phyloP scores from a whole-genome alignment of 1,284 basidiomycete species.

The Cryptococcus sp. region DNA sequence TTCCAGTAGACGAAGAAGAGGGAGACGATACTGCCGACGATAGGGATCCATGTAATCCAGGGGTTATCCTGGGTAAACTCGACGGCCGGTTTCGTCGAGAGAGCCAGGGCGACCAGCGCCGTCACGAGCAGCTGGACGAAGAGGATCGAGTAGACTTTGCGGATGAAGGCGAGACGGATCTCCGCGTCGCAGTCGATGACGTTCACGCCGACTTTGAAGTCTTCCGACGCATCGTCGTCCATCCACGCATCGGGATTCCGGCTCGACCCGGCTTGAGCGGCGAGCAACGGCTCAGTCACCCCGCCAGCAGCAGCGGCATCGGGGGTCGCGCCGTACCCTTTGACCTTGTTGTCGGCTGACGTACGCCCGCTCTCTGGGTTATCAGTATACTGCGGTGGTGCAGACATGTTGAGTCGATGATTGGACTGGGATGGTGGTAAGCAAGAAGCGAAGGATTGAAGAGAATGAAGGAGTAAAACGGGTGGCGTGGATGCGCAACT shows the following conservation, averaged over 20 bases:
- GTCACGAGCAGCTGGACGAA: slow-evolving; percentile 49
- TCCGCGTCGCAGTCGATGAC: slow-evolving; percentile 52
- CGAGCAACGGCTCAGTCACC: slow-evolving; percentile 26
- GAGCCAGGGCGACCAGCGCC: slow-evolving; percentile 30
- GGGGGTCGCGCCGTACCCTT: slow-evolving; percentile 16
- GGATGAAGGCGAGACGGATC: slow-evolving; percentile 52
- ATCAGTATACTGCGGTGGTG: slow-evolving; percentile 20
- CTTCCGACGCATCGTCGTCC: slow-evolving; percentile 50
- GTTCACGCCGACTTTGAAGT: slow-evolving; percentile 52
- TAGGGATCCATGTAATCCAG: slow-evolving; percentile 51
- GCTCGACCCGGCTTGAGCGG: slow-evolving; percentile 21
- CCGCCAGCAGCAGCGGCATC: slow-evolving; percentile 19
- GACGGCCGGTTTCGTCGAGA: slow-evolving; percentile 36
- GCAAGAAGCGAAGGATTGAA: not conserved
- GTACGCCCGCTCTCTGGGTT: slow-evolving; percentile 5
- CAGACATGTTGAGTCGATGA: slow-evolving; percentile 11
- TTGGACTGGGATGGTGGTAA: not conserved
- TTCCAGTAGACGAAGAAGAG: slow-evolving; percentile 52
- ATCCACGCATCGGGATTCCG: slow-evolving; percentile 45
- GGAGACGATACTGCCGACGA: slow-evolving; percentile 49
- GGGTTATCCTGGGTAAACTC: slow-evolving; percentile 46
- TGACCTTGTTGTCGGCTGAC: not conserved
- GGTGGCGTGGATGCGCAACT: not conserved
- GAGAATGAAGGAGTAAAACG: not conserved
- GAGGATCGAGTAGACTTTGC: slow-evolving; percentile 52